These are phyloP conservation scores for Colletotrichum acutatum DNA, from an alignment of 2,329 filamentous ascomycete species.

Conservation along the genomic window DNA sequence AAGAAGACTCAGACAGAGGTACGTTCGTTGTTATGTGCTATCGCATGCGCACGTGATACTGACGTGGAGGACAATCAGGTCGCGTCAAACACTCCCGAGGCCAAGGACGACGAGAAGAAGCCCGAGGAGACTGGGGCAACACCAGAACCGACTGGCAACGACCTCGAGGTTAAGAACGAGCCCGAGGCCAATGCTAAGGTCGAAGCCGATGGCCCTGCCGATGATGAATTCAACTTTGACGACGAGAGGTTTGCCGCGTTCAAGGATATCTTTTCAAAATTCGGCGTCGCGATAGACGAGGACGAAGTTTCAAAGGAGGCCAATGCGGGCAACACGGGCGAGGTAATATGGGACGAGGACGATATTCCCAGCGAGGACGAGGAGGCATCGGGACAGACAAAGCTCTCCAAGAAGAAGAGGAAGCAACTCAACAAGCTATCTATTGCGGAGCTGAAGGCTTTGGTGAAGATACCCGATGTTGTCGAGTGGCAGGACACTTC, in stretches of 20 bases:
- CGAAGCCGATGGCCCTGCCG: conserved; percentile 60
- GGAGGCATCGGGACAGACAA: conserved; percentile 70
- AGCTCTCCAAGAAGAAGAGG: conserved; percentile 92
- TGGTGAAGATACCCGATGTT: conserved; percentile 90
- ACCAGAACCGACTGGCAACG: conserved; percentile 43
- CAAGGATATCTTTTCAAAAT: conserved; percentile 84
- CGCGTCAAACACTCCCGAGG: conserved; percentile 36
- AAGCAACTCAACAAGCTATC: conserved; percentile 93
- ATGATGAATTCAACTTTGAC: conserved; percentile 74
- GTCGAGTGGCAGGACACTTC: conserved; percentile 98
- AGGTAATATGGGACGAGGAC: conserved; percentile 85
- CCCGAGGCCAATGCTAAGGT: conserved; percentile 47
- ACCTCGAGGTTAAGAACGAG: conserved; percentile 57
- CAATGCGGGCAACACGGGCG: conserved; percentile 80
- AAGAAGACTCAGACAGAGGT: conserved; percentile 75
- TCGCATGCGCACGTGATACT: background rate
- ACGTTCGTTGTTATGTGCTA: conserved; percentile 1
- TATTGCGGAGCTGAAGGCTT: conserved; percentile 92
- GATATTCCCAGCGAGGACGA: conserved; percentile 90
- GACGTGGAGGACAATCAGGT: conserved; percentile 3
- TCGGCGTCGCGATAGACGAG: conserved; percentile 73
- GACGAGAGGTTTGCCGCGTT: conserved; percentile 87
- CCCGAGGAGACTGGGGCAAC: conserved; percentile 39
- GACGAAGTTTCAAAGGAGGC: conserved; percentile 73
- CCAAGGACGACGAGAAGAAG: conserved; percentile 41